Evolutionary conservation across 768 basidiomycete genomes (phyloP).

Genomic region (Cyclocybe aegerita): DNA sequence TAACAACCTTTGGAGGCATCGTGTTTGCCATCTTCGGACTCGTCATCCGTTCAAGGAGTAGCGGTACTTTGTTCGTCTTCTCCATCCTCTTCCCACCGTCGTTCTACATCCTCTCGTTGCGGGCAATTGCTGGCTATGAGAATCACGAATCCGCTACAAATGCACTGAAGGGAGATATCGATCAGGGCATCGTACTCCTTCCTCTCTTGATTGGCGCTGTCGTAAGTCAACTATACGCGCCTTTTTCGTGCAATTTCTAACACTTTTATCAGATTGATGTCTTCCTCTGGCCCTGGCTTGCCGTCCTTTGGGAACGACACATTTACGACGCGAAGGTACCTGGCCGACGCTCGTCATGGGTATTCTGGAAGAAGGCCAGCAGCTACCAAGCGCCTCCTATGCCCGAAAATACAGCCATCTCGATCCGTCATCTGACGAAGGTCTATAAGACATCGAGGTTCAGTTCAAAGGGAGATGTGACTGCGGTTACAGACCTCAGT

Average conservation of each 20-base stretch:
- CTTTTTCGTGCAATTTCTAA: not conserved
- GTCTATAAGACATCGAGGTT: slow-evolving; percentile 53
- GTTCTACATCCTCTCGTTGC: slow-evolving; percentile 72
- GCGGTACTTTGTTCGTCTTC: slow-evolving; percentile 56
- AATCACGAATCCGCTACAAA: slow-evolving; percentile 54
- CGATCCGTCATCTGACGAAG: slow-evolving; percentile 60
- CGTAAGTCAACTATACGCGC: slow-evolving; percentile 38
- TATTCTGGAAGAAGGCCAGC: slow-evolving; percentile 32
- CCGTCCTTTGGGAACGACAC: slow-evolving; percentile 53
- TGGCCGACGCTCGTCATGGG: slow-evolving; percentile 24
- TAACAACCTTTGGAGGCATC: slow-evolving; percentile 63
- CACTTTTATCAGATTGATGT: slow-evolving; percentile 52
- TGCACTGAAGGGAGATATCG: slow-evolving; percentile 58
- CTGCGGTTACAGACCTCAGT: slow-evolving; percentile 65
- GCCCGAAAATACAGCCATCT: slow-evolving; percentile 52
- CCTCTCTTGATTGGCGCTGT: slow-evolving; percentile 63
- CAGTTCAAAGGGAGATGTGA: slow-evolving; percentile 46
- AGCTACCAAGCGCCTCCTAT: slow-evolving; percentile 16
- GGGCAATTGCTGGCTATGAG: slow-evolving; percentile 70
- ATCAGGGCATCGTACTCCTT: slow-evolving; percentile 50
- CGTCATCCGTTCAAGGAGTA: slow-evolving; percentile 42
- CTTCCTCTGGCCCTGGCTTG: slow-evolving; percentile 74
- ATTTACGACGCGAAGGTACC: slow-evolving; percentile 59
- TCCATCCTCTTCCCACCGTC: slow-evolving; percentile 73
- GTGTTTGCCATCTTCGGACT: slow-evolving; percentile 67